Evolutionary conservation across 495 filamentous ascomycete genomes (phyloP).

Genomic region (Pyrenopolyporus hunteri): DNA sequence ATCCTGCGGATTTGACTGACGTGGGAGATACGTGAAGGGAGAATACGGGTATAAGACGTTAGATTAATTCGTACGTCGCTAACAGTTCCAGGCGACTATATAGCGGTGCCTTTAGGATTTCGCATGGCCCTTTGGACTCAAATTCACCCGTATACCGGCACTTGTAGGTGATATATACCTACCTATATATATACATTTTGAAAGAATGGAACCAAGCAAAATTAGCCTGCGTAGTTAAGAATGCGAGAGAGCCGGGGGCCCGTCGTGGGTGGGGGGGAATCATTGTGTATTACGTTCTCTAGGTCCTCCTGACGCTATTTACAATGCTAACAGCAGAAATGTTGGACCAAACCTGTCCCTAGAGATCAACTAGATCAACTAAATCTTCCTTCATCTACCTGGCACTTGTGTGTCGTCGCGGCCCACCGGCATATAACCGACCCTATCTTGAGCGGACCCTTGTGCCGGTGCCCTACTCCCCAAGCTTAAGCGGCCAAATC

Average conservation of each 20-base stretch:
- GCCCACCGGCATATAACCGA: slow-evolving; percentile 28
- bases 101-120: no score
- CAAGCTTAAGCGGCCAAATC: slow-evolving; percentile 3
- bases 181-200: no score
- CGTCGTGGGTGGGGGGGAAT: no score
- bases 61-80: not conserved
- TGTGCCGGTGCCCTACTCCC: not conserved
- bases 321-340: not conserved
- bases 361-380: not conserved
- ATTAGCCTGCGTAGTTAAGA: no score
- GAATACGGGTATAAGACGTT: not conserved
- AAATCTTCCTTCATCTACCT: slow-evolving; percentile 3
- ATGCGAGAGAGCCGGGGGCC: no score
- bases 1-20: not conserved
- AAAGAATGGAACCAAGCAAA: no score
- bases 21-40: not conserved
- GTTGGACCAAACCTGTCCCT: not conserved
- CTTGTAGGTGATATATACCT: no score
- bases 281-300: not conserved
- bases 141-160: no score
- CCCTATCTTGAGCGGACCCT: slow-evolving; percentile 11
- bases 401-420: not conserved
- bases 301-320: not conserved
- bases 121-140: no score
- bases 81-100: no score